Conservation (phyloP, 164 flowering plant species). For the grape (Vitis vinifera) region DNA sequence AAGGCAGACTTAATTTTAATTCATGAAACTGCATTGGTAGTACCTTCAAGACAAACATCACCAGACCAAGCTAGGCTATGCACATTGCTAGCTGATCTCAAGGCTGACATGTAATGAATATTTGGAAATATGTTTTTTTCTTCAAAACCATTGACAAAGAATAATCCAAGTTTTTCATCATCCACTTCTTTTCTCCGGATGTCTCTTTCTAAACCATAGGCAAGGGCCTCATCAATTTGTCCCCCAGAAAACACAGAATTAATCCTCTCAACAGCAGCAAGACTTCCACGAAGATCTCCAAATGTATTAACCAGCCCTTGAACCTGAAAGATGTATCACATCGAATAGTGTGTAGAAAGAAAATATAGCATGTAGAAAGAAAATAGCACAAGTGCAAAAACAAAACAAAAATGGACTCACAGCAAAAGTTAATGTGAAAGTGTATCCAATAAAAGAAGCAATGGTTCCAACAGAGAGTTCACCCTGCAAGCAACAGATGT, state of each 20-base stretch:
- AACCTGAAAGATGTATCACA: slow-evolving; percentile 51
- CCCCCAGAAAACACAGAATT: slow-evolving; percentile 73
- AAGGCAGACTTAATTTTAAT: background rate
- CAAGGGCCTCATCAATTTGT: slow-evolving; percentile 88
- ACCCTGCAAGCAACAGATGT: slow-evolving; percentile 56
- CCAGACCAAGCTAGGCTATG: slow-evolving; percentile 69
- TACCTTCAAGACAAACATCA: slow-evolving; percentile 92
- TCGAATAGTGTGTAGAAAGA: slow-evolving; percentile 12
- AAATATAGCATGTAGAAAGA: slow-evolving; percentile 9
- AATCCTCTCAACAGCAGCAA: slow-evolving; percentile 92
- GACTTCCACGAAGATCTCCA: slow-evolving; percentile 90
- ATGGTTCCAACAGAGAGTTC: slow-evolving; percentile 84
- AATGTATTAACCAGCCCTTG: slow-evolving; percentile 95
- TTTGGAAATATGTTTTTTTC: slow-evolving; percentile 28
- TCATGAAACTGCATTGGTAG: background rate
- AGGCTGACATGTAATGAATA: slow-evolving; percentile 56
- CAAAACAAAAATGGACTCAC: slow-evolving; percentile 49
- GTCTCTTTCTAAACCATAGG: slow-evolving; percentile 82
- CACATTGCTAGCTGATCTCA: slow-evolving; percentile 57
- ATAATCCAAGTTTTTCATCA: slow-evolving; percentile 49
- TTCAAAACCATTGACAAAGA: slow-evolving; percentile 36
- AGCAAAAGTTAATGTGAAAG: slow-evolving; percentile 95
- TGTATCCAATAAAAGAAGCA: slow-evolving; percentile 96
- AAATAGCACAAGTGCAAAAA: background rate
- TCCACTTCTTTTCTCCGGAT: slow-evolving; percentile 39